Conservation (phyloP, 2,329 filamentous ascomycete genomes). For the Teratosphaeria destructans region DNA sequence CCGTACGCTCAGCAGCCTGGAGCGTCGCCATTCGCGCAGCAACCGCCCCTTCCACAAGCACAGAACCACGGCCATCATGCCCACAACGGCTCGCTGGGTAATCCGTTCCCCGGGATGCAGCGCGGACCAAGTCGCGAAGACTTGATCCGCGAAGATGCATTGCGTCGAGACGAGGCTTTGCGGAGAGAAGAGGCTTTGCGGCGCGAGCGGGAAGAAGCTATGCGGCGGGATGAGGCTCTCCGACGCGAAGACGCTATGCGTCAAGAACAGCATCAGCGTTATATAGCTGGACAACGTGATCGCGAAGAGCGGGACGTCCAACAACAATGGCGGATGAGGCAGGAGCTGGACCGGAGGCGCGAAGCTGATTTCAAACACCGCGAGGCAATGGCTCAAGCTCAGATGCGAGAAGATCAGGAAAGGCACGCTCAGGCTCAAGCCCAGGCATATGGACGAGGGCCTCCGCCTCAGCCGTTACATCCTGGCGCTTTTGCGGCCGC, state of each 20-base stretch:
- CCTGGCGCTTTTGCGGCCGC: neutral
- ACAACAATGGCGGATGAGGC: neutral
- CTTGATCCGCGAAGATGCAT: slow-evolving; percentile 5
- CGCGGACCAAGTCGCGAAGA: slow-evolving; percentile 20
- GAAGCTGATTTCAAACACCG: neutral
- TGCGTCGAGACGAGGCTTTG: neutral
- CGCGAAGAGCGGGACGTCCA: neutral
- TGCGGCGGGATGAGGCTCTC: neutral
- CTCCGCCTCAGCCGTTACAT: slow-evolving; percentile 4
- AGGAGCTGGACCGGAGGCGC: neutral
- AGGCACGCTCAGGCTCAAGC: slow-evolving; percentile 4
- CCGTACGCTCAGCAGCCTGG: slow-evolving; percentile 18
- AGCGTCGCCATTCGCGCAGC: slow-evolving; percentile 13
- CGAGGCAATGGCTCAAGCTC: neutral
- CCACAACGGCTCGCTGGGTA: slow-evolving; percentile 20
- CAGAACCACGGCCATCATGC: slow-evolving; percentile 21
- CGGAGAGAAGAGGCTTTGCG: neutral
- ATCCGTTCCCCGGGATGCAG: slow-evolving; percentile 11
- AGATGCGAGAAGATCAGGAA: neutral
- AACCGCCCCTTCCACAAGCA: slow-evolving; percentile 11
- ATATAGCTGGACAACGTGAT: neutral
- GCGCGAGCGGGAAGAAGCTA: neutral
- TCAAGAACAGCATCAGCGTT: neutral
- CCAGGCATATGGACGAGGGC: slow-evolving; percentile 4
- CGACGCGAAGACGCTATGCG: neutral